Percentiles rank a stretch among this genome's conserved stretches.
phyloP scores from a whole-genome alignment of 805 yeast species.

The Cyberlindnera americana region DNA sequence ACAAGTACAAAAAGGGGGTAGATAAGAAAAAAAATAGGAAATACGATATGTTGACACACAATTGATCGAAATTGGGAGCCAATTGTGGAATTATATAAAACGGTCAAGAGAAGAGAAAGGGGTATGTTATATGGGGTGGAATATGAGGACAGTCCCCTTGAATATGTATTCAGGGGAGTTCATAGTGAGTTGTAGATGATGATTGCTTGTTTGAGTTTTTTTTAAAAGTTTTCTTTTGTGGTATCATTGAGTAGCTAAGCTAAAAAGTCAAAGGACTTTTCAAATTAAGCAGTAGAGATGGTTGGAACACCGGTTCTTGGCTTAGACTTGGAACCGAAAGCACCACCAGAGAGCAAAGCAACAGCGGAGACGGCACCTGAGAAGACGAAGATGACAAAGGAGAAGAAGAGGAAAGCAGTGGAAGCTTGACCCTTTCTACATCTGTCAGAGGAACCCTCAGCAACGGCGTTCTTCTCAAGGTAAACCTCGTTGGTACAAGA shows the following conservation, averaged over 20 bases:
- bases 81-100: constrained; percentile 1
- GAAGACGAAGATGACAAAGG: constrained; percentile 70
- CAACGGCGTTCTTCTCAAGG: constrained; percentile 59
- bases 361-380: constrained; percentile 51
- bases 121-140: not conserved
- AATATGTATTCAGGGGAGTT: too few species aligned
- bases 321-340: constrained; percentile 49
- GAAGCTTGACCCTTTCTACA: constrained; percentile 94
- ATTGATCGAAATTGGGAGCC: not conserved
- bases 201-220: not conserved
- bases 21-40: not conserved
- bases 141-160: too few species aligned
- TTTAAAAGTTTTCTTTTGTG: not conserved
- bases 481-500: constrained; percentile 72
- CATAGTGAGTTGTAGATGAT: too few species aligned
- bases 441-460: constrained; percentile 76
- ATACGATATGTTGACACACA: not conserved
- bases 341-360: constrained; percentile 55
- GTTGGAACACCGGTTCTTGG: constrained; percentile 87
- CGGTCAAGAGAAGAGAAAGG: constrained; percentile 1
- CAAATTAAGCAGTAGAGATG: constrained; percentile 73
- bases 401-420: constrained; percentile 78
- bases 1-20: not conserved
- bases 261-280: not conserved
- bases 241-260: too few species aligned